These are phyloP conservation scores for Dioscorea cayenensis DNA, from an alignment of 116 monocot species.

Conservation along the genomic window DNA sequence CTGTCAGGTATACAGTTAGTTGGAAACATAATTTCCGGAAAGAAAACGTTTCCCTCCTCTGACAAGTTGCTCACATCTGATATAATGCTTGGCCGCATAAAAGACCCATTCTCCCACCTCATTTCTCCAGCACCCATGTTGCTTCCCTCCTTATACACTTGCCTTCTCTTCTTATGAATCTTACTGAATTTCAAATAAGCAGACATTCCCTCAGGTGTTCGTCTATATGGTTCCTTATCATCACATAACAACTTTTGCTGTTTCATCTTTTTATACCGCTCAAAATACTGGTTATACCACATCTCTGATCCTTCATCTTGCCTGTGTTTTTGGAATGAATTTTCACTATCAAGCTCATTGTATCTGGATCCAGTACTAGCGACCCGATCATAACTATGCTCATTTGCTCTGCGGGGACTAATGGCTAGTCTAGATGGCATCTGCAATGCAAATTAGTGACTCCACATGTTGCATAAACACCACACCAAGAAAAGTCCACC, in stretches of 20 bases:
- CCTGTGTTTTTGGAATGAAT: slow-evolving; percentile 30
- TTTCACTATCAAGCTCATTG: slow-evolving; percentile 30
- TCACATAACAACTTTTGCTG: slow-evolving; percentile 36
- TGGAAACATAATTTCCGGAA: slow-evolving; percentile 89
- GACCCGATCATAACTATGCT: slow-evolving; percentile 24
- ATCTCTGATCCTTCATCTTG: slow-evolving; percentile 52
- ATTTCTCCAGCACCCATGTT: slow-evolving; percentile 6
- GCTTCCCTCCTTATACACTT: slow-evolving; percentile 33
- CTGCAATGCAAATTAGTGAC: slow-evolving; percentile 25
- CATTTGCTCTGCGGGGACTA: slow-evolving; percentile 27
- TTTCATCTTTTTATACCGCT: slow-evolving; percentile 36
- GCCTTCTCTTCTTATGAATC: slow-evolving; percentile 59
- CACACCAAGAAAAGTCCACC: not conserved
- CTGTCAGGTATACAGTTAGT: slow-evolving; percentile 83
- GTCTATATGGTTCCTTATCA: slow-evolving; percentile 56
- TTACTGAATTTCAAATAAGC: slow-evolving; percentile 44
- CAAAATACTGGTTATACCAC: slow-evolving; percentile 63
- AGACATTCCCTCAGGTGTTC: slow-evolving; percentile 89
- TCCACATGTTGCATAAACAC: not conserved
- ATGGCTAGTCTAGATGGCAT: slow-evolving; percentile 32
- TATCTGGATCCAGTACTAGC: slow-evolving; percentile 32
- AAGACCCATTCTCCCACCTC: slow-evolving; percentile 32
- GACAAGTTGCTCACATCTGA: slow-evolving; percentile 20
- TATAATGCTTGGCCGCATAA: slow-evolving; percentile 16
- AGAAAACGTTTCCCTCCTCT: slow-evolving; percentile 49